Base-by-base conservation (phyloP, 192 early-diverging fungal genomes). In the Umbelopsis isabellina region DNA sequence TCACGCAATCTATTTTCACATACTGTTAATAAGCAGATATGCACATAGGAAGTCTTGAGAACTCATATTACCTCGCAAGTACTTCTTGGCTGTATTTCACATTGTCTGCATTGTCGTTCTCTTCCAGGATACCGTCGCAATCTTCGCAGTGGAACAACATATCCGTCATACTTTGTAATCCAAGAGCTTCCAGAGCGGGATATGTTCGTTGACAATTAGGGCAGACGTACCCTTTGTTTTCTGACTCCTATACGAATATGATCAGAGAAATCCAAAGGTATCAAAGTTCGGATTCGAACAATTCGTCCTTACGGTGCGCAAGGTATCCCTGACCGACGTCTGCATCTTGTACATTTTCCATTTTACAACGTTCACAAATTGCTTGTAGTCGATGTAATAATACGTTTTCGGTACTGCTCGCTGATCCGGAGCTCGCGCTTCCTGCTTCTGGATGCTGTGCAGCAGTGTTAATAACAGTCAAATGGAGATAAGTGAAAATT, bases 361-460 rank as follows among this genome's bases (percentile, higher is more conserved):
- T 72, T 95, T 96, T 52, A 96, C 90, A 8, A 95, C 94, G 70
- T 96, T 91, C 0, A 98, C 92, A 80, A 96, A 94, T n/a, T 90
- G 84, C 74, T 92, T 93, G 82, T 95, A 96, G 80, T 98, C 96
- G 13, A 98, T 84, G 75, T 93, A 94, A 77, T 93, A 95, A 70
- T 91, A 95, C 45, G 85, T 85, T 70, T 87, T 86, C 15, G 87
- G 85, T 16, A 86, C 77, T 18, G 80, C 73, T 22, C 86, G 79
- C 66, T 88, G 85, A 67, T 86, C 85, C 23, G 83, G 85, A 55
- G 82, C 87, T 65, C 86, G 66, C 33, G 85, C 78, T 75, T 89
- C 88, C 37, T 84, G 35, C 74, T 72, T 66, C 87, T 88, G 64
- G 16, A 52, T 46, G 44, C 18, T 44, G 4, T 35, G 64, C 23